These are phyloP conservation scores for Aspergillus jensenii DNA, from an alignment of 2,329 filamentous ascomycete genomes.

Conservation along the genomic window DNA sequence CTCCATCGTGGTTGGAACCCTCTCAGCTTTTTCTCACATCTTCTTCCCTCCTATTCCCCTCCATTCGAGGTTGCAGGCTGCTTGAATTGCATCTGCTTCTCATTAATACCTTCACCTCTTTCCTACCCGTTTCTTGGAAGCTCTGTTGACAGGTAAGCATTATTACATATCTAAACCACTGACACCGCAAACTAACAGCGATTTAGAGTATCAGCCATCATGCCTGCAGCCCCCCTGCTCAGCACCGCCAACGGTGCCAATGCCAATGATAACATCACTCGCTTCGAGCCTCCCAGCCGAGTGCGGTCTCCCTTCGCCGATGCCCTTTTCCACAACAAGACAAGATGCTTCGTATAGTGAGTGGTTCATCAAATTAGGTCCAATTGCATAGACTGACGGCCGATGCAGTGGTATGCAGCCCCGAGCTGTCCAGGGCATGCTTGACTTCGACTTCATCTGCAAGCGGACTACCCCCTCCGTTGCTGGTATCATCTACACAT, in stretches of 20 bases:
- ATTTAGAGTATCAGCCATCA: slow-evolving; percentile 41
- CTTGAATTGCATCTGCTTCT: not conserved
- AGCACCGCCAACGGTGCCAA: slow-evolving; percentile 52
- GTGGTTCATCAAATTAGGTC: slow-evolving; percentile 29
- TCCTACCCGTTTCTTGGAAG: slow-evolving; percentile 13
- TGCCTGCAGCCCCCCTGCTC: slow-evolving; percentile 55
- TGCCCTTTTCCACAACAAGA: slow-evolving; percentile 98
- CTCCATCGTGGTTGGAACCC: slow-evolving; percentile 13
- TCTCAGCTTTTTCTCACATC: slow-evolving; percentile 21
- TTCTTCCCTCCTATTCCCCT: slow-evolving; percentile 19
- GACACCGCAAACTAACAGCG: slow-evolving; percentile 9
- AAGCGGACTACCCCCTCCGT: slow-evolving; percentile 96
- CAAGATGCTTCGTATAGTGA: slow-evolving; percentile 98
- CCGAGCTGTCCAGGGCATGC: slow-evolving; percentile 85
- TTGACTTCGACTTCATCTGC: slow-evolving; percentile 99
- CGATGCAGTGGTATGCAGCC: slow-evolving; percentile 79
- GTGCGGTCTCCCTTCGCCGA: slow-evolving; percentile 86
- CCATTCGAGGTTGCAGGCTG: slow-evolving; percentile 12
- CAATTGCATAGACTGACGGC: slow-evolving; percentile 13
- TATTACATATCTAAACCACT: not conserved
- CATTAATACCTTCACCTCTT: slow-evolving; percentile 14
- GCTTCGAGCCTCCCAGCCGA: slow-evolving; percentile 89
- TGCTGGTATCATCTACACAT: slow-evolving; percentile 99
- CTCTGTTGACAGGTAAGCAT: slow-evolving; percentile 24
- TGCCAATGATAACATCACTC: slow-evolving; percentile 99